Conservation (phyloP, 495 filamentous ascomycete species). For the Xylaria venustula region DNA sequence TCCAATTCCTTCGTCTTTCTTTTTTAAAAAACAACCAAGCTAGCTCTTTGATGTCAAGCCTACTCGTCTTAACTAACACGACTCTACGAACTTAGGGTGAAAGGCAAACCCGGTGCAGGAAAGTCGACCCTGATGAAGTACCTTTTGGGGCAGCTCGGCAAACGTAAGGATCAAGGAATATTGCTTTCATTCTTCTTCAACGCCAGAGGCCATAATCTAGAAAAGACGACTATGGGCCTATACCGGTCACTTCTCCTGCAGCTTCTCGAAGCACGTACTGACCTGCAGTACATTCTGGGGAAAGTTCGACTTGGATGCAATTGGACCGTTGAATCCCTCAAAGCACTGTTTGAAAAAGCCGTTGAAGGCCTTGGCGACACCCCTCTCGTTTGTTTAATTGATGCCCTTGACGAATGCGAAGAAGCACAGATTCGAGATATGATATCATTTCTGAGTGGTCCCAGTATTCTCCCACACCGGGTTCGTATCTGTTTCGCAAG, state of each 20-base stretch:
- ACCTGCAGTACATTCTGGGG: constrained; percentile 24
- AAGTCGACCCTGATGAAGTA: constrained; percentile 55
- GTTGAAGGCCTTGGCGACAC: not conserved
- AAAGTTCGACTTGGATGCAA: not conserved
- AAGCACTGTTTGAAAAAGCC: constrained; percentile 26
- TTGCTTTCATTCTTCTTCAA: constrained; percentile 51
- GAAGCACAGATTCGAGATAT: constrained; percentile 18
- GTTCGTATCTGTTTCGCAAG: constrained; percentile 45
- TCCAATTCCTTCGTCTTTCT: too few relatives aligned
- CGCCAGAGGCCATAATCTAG: constrained; percentile 44
- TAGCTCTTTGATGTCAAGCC: too few relatives aligned
- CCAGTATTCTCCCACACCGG: not conserved
- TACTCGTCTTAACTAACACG: too few relatives aligned
- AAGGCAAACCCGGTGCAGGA: constrained; percentile 54
- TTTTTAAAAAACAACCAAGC: too few relatives aligned
- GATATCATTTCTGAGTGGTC: constrained; percentile 18
- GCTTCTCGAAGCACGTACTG: constrained; percentile 18
- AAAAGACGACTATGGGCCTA: constrained; percentile 52
- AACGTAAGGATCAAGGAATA: constrained; percentile 5
- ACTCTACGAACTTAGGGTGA: too few relatives aligned
- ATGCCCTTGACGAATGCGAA: constrained; percentile 15
- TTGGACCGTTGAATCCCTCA: constrained; percentile 26
- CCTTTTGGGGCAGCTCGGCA: constrained; percentile 9
- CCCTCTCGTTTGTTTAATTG: not conserved
- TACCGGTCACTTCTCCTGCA: constrained; percentile 52